These are phyloP conservation scores for Orbilia blumenaviensis DNA, from an alignment of 2,329 filamentous ascomycete genomes.

Conservation along the genomic window DNA sequence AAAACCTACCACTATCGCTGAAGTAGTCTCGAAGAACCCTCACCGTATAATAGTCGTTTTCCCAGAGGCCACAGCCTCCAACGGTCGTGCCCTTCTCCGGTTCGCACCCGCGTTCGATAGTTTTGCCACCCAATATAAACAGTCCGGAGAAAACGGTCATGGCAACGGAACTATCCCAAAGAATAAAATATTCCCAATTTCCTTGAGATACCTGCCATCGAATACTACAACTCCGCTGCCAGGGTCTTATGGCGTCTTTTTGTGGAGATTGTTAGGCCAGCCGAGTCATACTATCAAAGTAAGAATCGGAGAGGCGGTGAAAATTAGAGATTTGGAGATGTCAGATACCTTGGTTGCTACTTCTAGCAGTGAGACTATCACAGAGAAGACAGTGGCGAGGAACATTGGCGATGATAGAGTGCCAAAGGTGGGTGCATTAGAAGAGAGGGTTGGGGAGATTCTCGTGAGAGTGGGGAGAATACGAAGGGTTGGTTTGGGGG, in stretches of 20 bases:
- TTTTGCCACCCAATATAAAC: constrained; percentile 65
- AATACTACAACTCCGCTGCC: constrained; percentile 93
- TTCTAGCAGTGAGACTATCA: constrained; percentile 57
- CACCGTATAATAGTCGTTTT: constrained; percentile 83
- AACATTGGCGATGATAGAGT: constrained; percentile 22
- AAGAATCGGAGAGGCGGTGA: constrained; percentile 80
- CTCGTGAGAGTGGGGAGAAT: constrained; percentile 86
- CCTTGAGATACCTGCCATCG: constrained; percentile 83
- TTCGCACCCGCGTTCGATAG: constrained; percentile 80
- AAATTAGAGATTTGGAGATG: constrained; percentile 62
- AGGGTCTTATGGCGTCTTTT: constrained; percentile 73
- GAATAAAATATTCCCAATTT: constrained; percentile 87
- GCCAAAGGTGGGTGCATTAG: constrained; percentile 66
- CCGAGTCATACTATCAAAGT: constrained; percentile 91
- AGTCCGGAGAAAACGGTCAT: constrained; percentile 33
- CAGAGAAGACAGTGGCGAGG: constrained; percentile 49
- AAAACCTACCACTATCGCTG: constrained; percentile 69
- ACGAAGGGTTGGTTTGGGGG: constrained; percentile 84
- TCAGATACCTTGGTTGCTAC: constrained; percentile 45
- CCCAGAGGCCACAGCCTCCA: constrained; percentile 93
- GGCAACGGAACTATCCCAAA: constrained; percentile 18
- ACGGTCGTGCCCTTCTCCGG: constrained; percentile 87
- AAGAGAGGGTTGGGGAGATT: constrained; percentile 80
- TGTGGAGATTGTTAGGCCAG: constrained; percentile 85
- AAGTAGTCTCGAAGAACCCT: constrained; percentile 74